Evolutionary conservation across 176 grass and related monocot species (phyloP), one percentile per base, ranked within the genome.

Genomic region (Rhynchospora pubera): DNA sequence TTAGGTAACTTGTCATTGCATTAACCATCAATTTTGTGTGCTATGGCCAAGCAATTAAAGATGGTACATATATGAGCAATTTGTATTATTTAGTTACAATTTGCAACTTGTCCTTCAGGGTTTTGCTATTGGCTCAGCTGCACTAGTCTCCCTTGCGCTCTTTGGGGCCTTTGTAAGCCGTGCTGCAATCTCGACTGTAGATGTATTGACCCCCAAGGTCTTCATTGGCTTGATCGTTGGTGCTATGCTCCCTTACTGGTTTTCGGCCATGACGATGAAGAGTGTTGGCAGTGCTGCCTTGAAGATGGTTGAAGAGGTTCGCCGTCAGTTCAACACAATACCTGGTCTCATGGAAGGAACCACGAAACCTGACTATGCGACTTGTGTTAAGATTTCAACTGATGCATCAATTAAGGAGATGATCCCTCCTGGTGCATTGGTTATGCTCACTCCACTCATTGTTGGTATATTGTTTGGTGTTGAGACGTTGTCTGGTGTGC

Each of bases 191-290:
- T 64, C 74, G 7, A 87, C 86, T 12, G 94, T 97, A 26, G 94
- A 97, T 88, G 94, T 97, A 24, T 83, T 97, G 55, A 89, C 94
- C 5, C 93, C 93, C 18, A 93, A 97, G 52, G 93, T 97, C 19
- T 93, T 97, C 85, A 97, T 97, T 86, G 93, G 93, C 2, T 69
- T 97, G 71, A 77, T 97, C 59, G 93, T 97, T 81, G 93, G 93
- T 2, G 93, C 93, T 10, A 96, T 96, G 93, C 93, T 97, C 19
- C 93, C 93, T 0, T 97, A 97, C 80, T 97, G 94, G 94, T 97
- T 97, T 85, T 97, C 94, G 7, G 94, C 94, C 1, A 97, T 97
- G 94, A 97, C 94, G 32, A 97, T 97, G 94, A 97, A 97, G 85
- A 97, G 94, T 78, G 91, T 97, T 55, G 94, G 94, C 12, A 93